Evolutionary conservation across 2,329 filamentous ascomycete genomes (phyloP), one percentile per base, ranked within the genome.

Genomic region (Cercospora beticola): DNA sequence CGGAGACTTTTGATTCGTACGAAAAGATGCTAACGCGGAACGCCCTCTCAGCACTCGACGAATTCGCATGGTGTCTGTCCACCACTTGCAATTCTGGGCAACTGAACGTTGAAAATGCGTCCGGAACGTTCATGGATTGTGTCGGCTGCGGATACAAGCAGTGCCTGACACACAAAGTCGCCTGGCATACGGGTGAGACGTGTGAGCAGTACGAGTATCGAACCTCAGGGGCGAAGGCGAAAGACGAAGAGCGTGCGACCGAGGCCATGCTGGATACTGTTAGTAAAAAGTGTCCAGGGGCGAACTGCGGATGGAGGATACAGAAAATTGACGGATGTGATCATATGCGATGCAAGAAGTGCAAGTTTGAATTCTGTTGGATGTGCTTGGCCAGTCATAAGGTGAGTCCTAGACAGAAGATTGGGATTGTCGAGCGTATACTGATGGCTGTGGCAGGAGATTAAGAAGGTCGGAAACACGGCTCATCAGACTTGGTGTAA

Each of bases 61-160:
- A 82, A 33, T 88, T 87, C 71, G 75, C 82, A 14, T 87, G 85
- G 83, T 89, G 87, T 71, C 81, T 86, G 1, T 66, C 69, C 7
- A 77, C 84, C 0, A 79, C 78, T 2, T 89, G 87, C 72, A 81
- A 78, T 8, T 82, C 80, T 0, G 86, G 86, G 0, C 86, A 88
- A 70, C 79, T 86, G 2, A 86, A 88, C 58, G 36, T 66, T 21
- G 78, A 80, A 1, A 71, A 71, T 36, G 23, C 18, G 18, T 62
- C 62, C 28, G 79, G 75, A 3, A 82, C 82, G 16, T 83, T 82
- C 18, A 82, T 83, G 74, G 66, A 74, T 5, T 83, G 82, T 68
- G 70, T 71, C 3, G 54, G 63, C 2, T 83, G 81, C 73, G 72
- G 74, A 46, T 78, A 75, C 62, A 73, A 74, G 31, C 77, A 81